Evolutionary conservation across 2,329 filamentous ascomycete genomes (phyloP), one percentile per base, ranked within the genome.

Genomic region (Nemania diffusa): DNA sequence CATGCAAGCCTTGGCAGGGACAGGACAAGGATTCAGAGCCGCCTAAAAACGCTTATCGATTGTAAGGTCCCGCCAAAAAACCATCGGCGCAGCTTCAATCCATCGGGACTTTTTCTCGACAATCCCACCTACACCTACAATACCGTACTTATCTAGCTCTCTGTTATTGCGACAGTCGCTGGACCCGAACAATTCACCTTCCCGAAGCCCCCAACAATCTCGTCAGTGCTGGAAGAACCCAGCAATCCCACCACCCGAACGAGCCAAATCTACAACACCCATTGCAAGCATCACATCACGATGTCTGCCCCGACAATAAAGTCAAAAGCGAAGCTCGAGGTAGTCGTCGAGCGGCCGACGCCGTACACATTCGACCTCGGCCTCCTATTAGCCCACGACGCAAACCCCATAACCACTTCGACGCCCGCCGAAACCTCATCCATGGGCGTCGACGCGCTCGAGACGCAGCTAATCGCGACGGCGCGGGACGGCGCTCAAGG

Each of bases 401-500:
- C 94, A 44, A 98, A 97, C 81, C 93, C 95, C 24, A 73, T 78
- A 53, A 69, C 66, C 24, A 69, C 75, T 37, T 74, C 74, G 6
- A 62, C 71, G 15, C 56, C 69, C 20, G 50, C 68, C 53, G 67
- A 69, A 32, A 32, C 2, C 83, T 96, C 69, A 81, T 87, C 73
- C 80, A 80, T 61, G 57, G 81, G 81, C 68, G 65, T 74, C 60
- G 71, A 79, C 32, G 76, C 83, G 42, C 81, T 90, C 70, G 93
- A 97, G 80, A 82, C 84, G 29, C 87, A 88, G 65, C 90, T 98
- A 68, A 85, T 90, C 69, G 82, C 87, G 46, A 88, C 90, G 24
- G 94, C 96, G 62, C 92, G 94, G 76, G 93, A 97, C 81, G 94
- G 93, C 80, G 93, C 94, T 13, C 96, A 99, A 83, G 90, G 89